Evolutionary conservation across 208 protist species (phyloP).

Genomic region (Acanthamoeba sp.): DNA sequence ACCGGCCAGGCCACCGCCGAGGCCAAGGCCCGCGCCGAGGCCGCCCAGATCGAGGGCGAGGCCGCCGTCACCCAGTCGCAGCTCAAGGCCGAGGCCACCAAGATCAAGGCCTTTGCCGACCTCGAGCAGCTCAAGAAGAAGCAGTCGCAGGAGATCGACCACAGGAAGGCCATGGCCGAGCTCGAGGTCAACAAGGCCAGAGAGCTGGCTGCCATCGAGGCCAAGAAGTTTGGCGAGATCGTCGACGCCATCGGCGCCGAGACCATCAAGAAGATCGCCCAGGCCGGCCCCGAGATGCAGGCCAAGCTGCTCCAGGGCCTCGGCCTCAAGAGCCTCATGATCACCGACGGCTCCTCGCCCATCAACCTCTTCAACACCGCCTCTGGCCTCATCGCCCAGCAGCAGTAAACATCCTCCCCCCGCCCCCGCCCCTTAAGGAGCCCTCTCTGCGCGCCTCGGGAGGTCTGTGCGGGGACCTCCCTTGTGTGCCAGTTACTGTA

Average conservation of each 20-base stretch:
- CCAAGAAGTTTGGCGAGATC: slow-evolving; percentile 92
- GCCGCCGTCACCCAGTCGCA: slow-evolving; percentile 90
- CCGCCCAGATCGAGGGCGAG: slow-evolving; percentile 93
- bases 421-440: too few relatives aligned
- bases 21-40: slow-evolving; percentile 92
- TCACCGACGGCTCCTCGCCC: slow-evolving; percentile 96
- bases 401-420: not conserved
- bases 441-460: too few relatives aligned
- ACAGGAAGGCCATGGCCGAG: slow-evolving; percentile 82
- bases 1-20: slow-evolving; percentile 94
- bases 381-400: slow-evolving; percentile 90
- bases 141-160: slow-evolving; percentile 92
- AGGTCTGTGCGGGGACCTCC: too few relatives aligned
- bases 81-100: slow-evolving; percentile 90
- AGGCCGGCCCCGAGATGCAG: slow-evolving; percentile 95
- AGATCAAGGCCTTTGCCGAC: slow-evolving; percentile 91
- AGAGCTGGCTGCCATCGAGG: slow-evolving; percentile 92
- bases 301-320: slow-evolving; percentile 95
- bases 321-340: slow-evolving; percentile 94
- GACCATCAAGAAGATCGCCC: slow-evolving; percentile 92
- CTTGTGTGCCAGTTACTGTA: too few relatives aligned
- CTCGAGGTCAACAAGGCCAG: slow-evolving; percentile 48
- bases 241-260: slow-evolving; percentile 93
- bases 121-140: slow-evolving; percentile 87
- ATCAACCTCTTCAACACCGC: slow-evolving; percentile 96